Base-by-base conservation (phyloP, 2,329 filamentous ascomycete genomes). In the Microcyclospora tardicrescens region DNA sequence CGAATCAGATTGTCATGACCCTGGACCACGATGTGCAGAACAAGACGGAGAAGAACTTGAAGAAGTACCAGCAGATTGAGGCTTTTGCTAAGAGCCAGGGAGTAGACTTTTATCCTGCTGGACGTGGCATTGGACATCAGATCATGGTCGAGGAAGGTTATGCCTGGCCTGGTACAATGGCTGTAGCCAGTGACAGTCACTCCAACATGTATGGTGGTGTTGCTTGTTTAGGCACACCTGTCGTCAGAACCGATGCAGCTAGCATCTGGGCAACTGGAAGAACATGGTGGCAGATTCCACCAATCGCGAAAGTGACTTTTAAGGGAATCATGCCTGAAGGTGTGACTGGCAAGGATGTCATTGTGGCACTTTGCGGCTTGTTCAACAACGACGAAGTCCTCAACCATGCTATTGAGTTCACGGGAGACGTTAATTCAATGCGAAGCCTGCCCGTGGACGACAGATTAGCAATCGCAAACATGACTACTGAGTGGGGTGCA, bases 281-380 rank as follows among this genome's bases (percentile, higher is more conserved):
- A 48, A 94, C 81, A 0, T 95, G 86, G 86, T 93, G 77, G 77
- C 83, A 93, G 63, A 73, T 91, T 16, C 89, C 89, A 0, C 84
- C 85, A 0, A 74, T 93, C 19, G 84, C 82, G 1, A 80, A 81
- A 61, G 74, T 95, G 16, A 87, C 74, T 0, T 69, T 96, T 10
- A 83, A 72, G 0, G 87, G 86, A 6, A 61, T 74, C 0, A 65
- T 94, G 6, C 87, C 84, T 0, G 64, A 67, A 1, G 87, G 87
- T 10, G 86, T 94, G 1, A 85, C 81, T 0, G 89, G 86, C 24
- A 96, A 98, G 61, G 91, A 96, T 59, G 82, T 94, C 10, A 96
- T 96, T 48, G 74, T 95, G 16, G 84, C 85, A 0, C 71, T 96
- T 1, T 93, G 84, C 50, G 84, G 82, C 1, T 63, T 94, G 0